A percentile compares a stretch with the other conserved stretches of the same genome.
Conservation (phyloP, 352 stramenopile species). For the Saprolegnia diclina region DNA sequence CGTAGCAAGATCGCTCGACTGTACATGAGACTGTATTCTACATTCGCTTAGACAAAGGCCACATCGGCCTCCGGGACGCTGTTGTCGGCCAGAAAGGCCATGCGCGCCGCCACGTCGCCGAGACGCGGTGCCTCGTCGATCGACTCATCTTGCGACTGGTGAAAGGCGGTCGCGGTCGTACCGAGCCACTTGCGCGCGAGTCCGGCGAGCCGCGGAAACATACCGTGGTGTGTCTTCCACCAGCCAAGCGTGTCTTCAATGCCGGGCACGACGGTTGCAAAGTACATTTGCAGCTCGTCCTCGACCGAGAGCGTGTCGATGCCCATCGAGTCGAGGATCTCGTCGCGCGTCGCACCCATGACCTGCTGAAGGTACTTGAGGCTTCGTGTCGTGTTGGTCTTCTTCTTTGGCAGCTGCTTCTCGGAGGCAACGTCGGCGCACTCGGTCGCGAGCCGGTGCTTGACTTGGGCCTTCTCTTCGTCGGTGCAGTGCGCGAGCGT, state of each 20-base stretch:
- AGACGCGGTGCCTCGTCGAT: neutral
- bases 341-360: neutral
- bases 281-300: slow-evolving; percentile 14
- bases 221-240: slow-evolving; percentile 4
- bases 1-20: too few relatives aligned
- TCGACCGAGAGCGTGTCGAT: neutral
- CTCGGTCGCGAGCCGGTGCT: slow-evolving; percentile 1
- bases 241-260: slow-evolving; percentile 13
- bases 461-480: slow-evolving; percentile 13
- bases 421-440: neutral
- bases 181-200: slow-evolving; percentile 19
- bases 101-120: neutral
- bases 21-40: too few relatives aligned
- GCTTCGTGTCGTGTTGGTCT: neutral
- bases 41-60: neutral
- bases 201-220: slow-evolving; percentile 10
- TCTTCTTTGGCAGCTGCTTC: neutral
- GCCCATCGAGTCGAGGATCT: neutral
- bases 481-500: slow-evolving; percentile 15
- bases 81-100: neutral
- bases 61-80: neutral
- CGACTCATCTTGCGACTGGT: neutral
- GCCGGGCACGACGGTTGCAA: slow-evolving; percentile 5
- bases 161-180: neutral
- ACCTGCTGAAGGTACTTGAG: slow-evolving; percentile 20